Conservation (phyloP, 768 basidiomycete species). For the Polyporus arcularius region DNA sequence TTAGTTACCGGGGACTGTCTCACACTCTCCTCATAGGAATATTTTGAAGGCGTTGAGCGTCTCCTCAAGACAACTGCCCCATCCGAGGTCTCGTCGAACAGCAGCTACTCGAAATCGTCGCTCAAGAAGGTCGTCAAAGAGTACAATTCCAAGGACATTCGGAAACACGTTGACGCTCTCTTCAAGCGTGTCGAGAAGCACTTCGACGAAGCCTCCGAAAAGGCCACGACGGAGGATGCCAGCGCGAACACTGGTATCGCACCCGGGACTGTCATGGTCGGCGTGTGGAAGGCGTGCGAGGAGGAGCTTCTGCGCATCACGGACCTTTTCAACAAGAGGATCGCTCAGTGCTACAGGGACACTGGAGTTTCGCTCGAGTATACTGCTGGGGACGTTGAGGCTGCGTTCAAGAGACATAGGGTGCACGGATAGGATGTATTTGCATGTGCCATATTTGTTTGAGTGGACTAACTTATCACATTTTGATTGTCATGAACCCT, state of each 20-base stretch:
- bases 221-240: constrained; percentile 52
- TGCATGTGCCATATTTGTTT: not conserved
- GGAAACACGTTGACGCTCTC: constrained; percentile 83
- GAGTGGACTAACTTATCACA: constrained; percentile 9
- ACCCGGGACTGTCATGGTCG: constrained; percentile 68
- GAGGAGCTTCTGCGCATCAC: constrained; percentile 78
- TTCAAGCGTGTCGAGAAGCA: constrained; percentile 96
- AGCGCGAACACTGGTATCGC: constrained; percentile 52
- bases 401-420: constrained; percentile 71
- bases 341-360: constrained; percentile 80
- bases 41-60: constrained; percentile 91
- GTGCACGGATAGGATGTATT: constrained; percentile 25
- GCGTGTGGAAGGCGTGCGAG: constrained; percentile 92
- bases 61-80: constrained; percentile 78
- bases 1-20: not conserved
- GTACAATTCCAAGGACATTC: constrained; percentile 83
- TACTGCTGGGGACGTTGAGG: constrained; percentile 70
- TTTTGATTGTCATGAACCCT: not conserved
- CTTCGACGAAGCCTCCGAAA: constrained; percentile 82
- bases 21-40: constrained; percentile 61
- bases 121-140: constrained; percentile 89
- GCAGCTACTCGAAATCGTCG: constrained; percentile 70
- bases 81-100: constrained; percentile 72
- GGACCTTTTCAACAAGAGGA: constrained; percentile 64
- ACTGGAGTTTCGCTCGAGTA: constrained; percentile 76